These are phyloP conservation scores for Tylopilus sp. DNA, from an alignment of 768 basidiomycete genomes.

Conservation along the genomic window DNA sequence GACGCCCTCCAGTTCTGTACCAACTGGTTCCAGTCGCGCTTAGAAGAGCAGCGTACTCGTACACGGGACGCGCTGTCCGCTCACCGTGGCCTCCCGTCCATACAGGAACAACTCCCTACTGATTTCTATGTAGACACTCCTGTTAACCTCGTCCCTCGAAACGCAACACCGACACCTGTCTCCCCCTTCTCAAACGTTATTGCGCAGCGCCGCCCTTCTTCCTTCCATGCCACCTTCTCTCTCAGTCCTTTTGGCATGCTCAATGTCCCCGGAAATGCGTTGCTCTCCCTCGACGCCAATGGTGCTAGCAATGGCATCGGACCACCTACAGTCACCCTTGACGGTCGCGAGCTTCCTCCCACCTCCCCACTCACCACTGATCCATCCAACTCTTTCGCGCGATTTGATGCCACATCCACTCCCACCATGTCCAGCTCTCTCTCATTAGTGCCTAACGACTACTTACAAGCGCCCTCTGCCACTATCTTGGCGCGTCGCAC, in stretches of 20 bases:
- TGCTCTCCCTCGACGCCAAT: constrained; percentile 50
- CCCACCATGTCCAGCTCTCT: constrained; percentile 42
- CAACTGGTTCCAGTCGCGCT: constrained; percentile 88
- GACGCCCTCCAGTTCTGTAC: constrained; percentile 92
- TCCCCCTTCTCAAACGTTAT: constrained; percentile 56
- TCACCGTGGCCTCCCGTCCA: constrained; percentile 47
- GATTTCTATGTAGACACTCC: constrained; percentile 60
- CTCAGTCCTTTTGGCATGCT: constrained; percentile 75
- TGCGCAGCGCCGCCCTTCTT: constrained; percentile 50
- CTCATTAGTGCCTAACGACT: constrained; percentile 51
- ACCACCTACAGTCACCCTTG: constrained; percentile 58
- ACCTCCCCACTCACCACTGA: constrained; percentile 55
- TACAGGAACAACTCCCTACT: constrained; percentile 48
- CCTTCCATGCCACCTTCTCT: constrained; percentile 47
- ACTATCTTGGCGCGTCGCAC: constrained; percentile 87
- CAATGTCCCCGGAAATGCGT: constrained; percentile 77
- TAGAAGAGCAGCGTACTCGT: constrained; percentile 80
- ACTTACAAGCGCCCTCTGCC: constrained; percentile 68
- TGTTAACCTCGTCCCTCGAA: constrained; percentile 28
- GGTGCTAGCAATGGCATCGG: constrained; percentile 26
- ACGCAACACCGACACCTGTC: constrained; percentile 38
- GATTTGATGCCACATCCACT: constrained; percentile 44
- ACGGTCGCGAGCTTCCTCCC: constrained; percentile 56
- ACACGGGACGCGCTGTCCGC: constrained; percentile 57
- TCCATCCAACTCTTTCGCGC: constrained; percentile 44